Percentiles rank a stretch among this genome's conserved stretches.
Evolutionary conservation across 139 green algal genomes (phyloP).

Genomic region (Spirogloea muscicola): DNA sequence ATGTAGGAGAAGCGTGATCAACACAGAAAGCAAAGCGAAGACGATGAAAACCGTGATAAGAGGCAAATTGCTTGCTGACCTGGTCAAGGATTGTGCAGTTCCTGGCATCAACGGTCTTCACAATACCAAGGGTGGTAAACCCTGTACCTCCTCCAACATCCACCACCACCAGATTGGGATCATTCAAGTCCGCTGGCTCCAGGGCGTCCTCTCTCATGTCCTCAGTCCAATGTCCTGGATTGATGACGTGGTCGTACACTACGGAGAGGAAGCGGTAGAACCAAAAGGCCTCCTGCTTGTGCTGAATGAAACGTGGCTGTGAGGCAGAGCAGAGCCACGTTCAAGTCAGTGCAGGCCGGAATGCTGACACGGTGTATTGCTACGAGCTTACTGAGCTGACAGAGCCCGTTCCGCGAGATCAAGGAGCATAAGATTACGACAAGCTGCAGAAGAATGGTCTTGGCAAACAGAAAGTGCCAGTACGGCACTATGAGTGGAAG

Average conservation of each 20-base stretch:
- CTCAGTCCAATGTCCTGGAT: constrained; percentile 86
- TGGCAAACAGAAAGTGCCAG: too few relatives aligned
- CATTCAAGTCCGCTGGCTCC: constrained; percentile 69
- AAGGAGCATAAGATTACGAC: too few relatives aligned
- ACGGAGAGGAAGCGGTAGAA: constrained; percentile 83
- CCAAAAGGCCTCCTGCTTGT: constrained; percentile 83
- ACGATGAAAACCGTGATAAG: constrained; percentile 34
- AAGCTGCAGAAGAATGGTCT: too few relatives aligned
- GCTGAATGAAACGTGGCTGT: constrained; percentile 72
- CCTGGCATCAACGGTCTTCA: constrained; percentile 62
- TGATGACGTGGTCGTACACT: constrained; percentile 88
- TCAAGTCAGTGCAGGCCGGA: too few relatives aligned
- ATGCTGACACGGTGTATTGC: too few relatives aligned
- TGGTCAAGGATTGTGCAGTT: constrained; percentile 93
- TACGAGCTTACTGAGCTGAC: too few relatives aligned
- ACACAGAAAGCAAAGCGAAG: not conserved
- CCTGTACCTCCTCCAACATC: constrained; percentile 91
- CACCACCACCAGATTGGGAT: constrained; percentile 64
- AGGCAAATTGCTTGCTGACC: not conserved
- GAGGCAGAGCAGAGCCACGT: too few relatives aligned
- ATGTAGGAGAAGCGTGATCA: not conserved
- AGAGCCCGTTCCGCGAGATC: too few relatives aligned
- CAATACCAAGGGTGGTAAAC: constrained; percentile 87
- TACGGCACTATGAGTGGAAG: too few relatives aligned
- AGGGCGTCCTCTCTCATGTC: constrained; percentile 90